Base-by-base conservation (phyloP, 257 asterid species). In the Fraxinus americana region DNA sequence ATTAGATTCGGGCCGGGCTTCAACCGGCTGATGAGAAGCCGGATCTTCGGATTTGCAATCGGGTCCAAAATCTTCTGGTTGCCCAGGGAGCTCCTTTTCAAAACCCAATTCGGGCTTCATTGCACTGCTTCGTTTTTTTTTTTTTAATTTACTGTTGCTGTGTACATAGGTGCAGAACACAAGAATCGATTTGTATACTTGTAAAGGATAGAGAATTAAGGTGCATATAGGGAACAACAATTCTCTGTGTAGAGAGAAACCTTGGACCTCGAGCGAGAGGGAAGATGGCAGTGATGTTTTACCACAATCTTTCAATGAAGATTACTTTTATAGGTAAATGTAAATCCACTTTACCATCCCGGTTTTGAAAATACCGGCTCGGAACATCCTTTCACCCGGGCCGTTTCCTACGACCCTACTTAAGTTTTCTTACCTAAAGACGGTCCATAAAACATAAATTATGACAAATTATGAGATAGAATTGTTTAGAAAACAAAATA, bases 131-230 rank as follows among this genome's bases (percentile, higher is more conserved):
- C 39, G 10, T 4, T 61, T 43, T 29, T 59, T 75, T 75, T 75
- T 59, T 8, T 5, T 73, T 59, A 75, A 81, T 67, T 86, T 73
- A 70, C 83, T 48, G 77, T 23, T 69, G 77, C 89, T 77, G 81
- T 75, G 86, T 81, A n/a, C 32, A n/a, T 14, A 59, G 16, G 32
- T 48, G 43, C 69, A 69, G 54, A 67, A 77, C 78, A 72, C 86
- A 74, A 76, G 80, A 82, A 71, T 81, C 70, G 35, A 77, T 14
- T 13, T 75, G 23, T 70, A 74, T 88, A 83, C 83, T 85, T 85
- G 82, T 69, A 71, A 7, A 45, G 35, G 41, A 73, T 11, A 30
- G 30, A 23, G n/a, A 74, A 77, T 77, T 83, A 68, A 71, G 83
- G 67, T n/a, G 4, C 29, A 59, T 59, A 59, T 2, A 73, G 79